Conservation (phyloP, 305 asterid species). For the Vinca major region DNA sequence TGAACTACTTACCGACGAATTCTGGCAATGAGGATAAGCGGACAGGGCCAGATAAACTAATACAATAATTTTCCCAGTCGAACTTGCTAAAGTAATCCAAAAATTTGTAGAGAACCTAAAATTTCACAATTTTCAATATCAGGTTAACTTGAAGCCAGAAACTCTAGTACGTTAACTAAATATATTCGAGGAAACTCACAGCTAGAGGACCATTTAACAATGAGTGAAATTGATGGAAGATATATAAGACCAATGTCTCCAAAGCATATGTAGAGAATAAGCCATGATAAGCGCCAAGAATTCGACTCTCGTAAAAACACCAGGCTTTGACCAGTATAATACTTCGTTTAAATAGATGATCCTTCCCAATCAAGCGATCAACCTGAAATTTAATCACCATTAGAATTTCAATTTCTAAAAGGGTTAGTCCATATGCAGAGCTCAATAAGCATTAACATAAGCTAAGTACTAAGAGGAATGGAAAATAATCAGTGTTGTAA, state of each 20-base stretch:
- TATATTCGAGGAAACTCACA: conserved; percentile 38
- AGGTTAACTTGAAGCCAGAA: conserved; percentile 20
- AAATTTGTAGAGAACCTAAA: conserved; percentile 68
- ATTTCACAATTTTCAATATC: conserved; percentile 15
- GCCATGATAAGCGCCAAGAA: conserved; percentile 82
- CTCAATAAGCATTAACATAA: neutral
- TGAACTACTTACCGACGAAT: conserved; percentile 44
- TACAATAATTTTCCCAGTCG: conserved; percentile 62
- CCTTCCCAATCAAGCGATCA: conserved; percentile 61
- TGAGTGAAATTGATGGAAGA: conserved; percentile 70
- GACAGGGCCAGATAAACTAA: conserved; percentile 65
- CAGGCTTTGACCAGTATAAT: conserved; percentile 73
- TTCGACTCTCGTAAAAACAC: conserved; percentile 91
- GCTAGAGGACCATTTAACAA: conserved; percentile 67
- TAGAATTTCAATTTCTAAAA: neutral
- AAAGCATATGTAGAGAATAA: conserved; percentile 88
- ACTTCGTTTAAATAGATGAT: conserved; percentile 74
- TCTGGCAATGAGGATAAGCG: conserved; percentile 55
- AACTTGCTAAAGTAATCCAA: conserved; percentile 79
- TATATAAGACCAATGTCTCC: conserved; percentile 78
- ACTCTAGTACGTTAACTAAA: conserved; percentile 10
- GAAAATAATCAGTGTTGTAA: neutral
- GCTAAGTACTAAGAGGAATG: neutral
- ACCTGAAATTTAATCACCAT: conserved; percentile 38
- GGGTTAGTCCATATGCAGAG: neutral